A percentile compares a stretch with the other conserved stretches of the same genome.
These are phyloP conservation scores for Parmales sp. DNA, from an alignment of 108 stramenopile genomes.

Conservation along the genomic window DNA sequence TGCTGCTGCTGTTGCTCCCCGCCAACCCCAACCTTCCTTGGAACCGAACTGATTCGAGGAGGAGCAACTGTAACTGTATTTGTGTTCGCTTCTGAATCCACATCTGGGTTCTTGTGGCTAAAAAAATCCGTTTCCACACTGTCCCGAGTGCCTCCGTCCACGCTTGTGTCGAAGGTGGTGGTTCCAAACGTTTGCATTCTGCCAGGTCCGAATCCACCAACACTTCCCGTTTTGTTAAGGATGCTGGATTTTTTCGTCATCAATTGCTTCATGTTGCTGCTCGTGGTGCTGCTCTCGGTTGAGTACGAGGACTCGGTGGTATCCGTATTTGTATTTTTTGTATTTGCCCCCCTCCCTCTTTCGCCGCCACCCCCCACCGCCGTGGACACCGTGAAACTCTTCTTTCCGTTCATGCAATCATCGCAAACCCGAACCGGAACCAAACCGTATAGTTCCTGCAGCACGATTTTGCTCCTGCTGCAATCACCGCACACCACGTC, in stretches of 20 bases:
- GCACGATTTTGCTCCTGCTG: background rate
- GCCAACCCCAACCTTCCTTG: background rate
- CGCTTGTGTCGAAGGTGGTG: background rate
- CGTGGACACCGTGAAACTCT: background rate
- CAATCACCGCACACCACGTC: slow-evolving; percentile 20
- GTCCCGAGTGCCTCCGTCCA: background rate
- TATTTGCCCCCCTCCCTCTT: background rate
- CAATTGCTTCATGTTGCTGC: no score
- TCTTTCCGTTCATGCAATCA: background rate
- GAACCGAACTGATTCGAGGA: background rate
- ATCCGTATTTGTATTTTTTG: background rate
- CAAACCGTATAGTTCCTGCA: background rate
- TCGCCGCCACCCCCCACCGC: background rate
- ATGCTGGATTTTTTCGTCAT: no score
- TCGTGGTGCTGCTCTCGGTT: no score
- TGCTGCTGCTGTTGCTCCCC: background rate
- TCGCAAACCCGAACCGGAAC: background rate
- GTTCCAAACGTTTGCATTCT: no score
- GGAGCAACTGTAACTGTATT: background rate
- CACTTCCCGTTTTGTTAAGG: no score
- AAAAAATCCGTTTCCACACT: slow-evolving; percentile 10
- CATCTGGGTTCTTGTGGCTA: background rate
- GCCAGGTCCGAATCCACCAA: no score
- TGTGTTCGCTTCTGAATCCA: no score
- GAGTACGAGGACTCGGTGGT: no score